Evolutionary conservation across 2,329 filamentous ascomycete species (phyloP), one percentile per base, ranked within the genome.

Genomic region (Diaporthe ampelina): DNA sequence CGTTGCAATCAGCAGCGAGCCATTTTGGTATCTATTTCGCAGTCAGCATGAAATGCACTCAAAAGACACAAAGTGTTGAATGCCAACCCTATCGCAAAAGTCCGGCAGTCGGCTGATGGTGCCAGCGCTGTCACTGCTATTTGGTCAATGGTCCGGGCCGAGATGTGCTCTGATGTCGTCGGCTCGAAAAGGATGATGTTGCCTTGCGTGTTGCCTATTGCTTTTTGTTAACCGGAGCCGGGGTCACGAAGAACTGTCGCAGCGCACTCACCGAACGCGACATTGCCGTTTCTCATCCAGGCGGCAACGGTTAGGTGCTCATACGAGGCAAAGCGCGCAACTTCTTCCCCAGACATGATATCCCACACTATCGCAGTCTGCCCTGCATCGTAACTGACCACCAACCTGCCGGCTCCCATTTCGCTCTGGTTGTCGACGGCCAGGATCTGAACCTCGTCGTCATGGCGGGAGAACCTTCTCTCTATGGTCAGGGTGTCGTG

Each of bases 321-420:
- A 80, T 97, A 98, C 0, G 95, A 97, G 32, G 93, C 92, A 85
- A 98, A 98, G n/a, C 95, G 91, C 52, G 96, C 92, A 74, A 98
- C 90, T 83, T 98, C 95, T 75, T 95, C 92, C 65, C 97, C 97
- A 0, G 95, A 97, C 85, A 97, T 91, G 75, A 98, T 88, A 84
- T 99, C 96, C 97, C 97, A 99, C 10, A 98, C 94, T 81, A 98
- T 98, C 5, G 95, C 95, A 0, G 94, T 98, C 83, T 96, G 94
- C 50, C 94, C 93, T 24, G 91, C 90, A 86, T 99, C 97, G 80
- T 98, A 98, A 85, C 95, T 98, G 76, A 98, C 94, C 3, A 97
- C 95, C 75, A 97, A 85, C 76, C 95, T 89, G 37, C 96, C 97
- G 0, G 93, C 92, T 4, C 95, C 95, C 75, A 91, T 87, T 78